Evolutionary conservation across 148 eudicot species (phyloP), one percentile per base, ranked within the genome.

Genomic region (Amaranthus hypochondriacus): DNA sequence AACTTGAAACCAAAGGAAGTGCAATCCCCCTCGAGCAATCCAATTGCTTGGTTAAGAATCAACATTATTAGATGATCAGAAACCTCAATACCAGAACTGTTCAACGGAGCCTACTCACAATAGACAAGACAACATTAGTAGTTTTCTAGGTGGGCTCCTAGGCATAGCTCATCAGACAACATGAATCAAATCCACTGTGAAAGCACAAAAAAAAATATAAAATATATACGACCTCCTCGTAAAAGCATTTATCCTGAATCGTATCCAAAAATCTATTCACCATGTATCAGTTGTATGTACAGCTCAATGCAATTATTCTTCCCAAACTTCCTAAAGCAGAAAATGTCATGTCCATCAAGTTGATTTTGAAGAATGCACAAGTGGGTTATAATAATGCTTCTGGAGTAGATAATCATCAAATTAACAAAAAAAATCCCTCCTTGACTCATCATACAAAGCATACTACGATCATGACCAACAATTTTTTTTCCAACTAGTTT

Each of bases 111-210:
- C 56, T 21, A 15, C 55, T 18, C 9, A 10, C 55, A 15, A 50
- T 52, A 50, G 57, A 51, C 57, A 48, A 15, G 43, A 49, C 46
- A 51, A 7, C 56, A 49, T 15, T 21, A 50, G 56, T 15, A 48
- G 21, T 5, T 15, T 48, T 65, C 68, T 0, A 65, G 28, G 28
- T 14, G 63, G 52, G 53, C 15, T 65, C 51, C 28, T 18, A 68
- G 70, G 53, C 44, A 50, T n/a, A 68, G 3, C 70, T 49, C 21
- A 50, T 68, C 56, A 68, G 46, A 49, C 55, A 68, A 18, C 56
- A 49, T 18, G 56, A 21, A 68, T 8, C 44, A 49, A 18, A 50
- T 68, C 57, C 39, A 66, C 4, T 49, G 42, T 7, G 54, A 48
- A 4, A 47, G 28, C 54, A 68, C 46, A 11, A 11, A 56, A 18